These are phyloP conservation scores for Heteromeles arbutifolia DNA, from an alignment of 306 rosid genomes.

Conservation along the genomic window DNA sequence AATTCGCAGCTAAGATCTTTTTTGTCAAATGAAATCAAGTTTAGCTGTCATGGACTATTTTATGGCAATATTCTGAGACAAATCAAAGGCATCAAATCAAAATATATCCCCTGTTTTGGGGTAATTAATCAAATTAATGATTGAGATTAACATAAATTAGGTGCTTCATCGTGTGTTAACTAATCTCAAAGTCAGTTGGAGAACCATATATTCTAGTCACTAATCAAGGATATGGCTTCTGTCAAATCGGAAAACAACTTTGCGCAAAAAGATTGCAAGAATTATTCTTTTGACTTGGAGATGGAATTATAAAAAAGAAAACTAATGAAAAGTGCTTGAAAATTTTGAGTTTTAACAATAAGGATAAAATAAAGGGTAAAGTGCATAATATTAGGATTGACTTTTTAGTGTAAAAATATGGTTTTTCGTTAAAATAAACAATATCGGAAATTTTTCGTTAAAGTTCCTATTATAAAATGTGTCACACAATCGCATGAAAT, in stretches of 20 bases:
- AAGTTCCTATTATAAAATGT: neutral
- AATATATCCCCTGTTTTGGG: neutral
- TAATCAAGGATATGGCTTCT: neutral
- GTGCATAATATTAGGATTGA: too few relatives aligned
- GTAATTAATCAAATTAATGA: neutral
- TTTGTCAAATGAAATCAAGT: neutral
- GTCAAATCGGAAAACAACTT: conserved; percentile 6
- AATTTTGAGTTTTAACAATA: too few relatives aligned
- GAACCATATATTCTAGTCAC: neutral
- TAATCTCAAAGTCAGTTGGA: neutral
- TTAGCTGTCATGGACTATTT: neutral
- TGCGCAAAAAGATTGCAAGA: neutral
- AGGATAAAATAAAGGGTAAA: too few relatives aligned
- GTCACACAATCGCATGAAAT: neutral
- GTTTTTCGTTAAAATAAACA: too few relatives aligned
- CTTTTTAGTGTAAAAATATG: too few relatives aligned
- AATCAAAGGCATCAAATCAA: neutral
- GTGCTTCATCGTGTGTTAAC: neutral
- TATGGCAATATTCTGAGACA: neutral
- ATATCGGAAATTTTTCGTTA: too few relatives aligned
- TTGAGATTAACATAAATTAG: neutral
- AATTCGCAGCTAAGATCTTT: too few relatives aligned
- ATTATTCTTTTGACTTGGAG: neutral
- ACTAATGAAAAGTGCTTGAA: too few relatives aligned
- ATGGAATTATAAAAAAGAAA: neutral